Evolutionary conservation across 306 rosid genomes (phyloP).

Genomic region (Vicia faba): DNA sequence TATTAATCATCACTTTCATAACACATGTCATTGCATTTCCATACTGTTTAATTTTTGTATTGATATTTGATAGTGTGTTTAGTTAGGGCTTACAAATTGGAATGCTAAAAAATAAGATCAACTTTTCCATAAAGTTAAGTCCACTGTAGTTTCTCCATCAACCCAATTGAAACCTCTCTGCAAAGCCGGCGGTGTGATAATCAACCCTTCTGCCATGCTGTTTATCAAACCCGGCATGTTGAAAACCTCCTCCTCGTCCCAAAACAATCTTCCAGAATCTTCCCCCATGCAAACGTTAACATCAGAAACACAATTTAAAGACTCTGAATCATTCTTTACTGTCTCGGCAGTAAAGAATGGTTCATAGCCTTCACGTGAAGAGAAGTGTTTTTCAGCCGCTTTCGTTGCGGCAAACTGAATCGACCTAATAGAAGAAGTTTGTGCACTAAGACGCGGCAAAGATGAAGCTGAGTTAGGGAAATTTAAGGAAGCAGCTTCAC

Average conservation of each 20-base stretch:
- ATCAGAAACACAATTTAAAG: not conserved
- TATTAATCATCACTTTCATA: not conserved
- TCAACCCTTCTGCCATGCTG: slow-evolving; percentile 54
- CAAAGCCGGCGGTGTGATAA: slow-evolving; percentile 52
- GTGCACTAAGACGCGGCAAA: slow-evolving; percentile 24
- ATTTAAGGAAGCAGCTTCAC: slow-evolving; percentile 52
- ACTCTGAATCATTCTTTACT: not conserved
- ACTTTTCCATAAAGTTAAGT: slow-evolving; percentile 42
- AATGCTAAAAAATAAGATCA: not conserved
- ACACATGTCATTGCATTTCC: not conserved
- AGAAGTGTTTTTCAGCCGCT: slow-evolving; percentile 34
- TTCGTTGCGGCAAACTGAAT: slow-evolving; percentile 43
- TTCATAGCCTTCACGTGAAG: not conserved
- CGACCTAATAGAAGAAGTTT: slow-evolving; percentile 35
- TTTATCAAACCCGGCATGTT: slow-evolving; percentile 45
- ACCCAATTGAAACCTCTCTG: slow-evolving; percentile 49
- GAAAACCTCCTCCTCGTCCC: slow-evolving; percentile 54
- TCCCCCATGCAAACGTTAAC: too few relatives aligned
- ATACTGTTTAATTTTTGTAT: not conserved
- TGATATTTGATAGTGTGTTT: too few relatives aligned
- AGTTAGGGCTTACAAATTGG: slow-evolving; percentile 12
- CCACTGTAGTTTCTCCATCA: slow-evolving; percentile 37
- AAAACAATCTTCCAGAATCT: slow-evolving; percentile 19
- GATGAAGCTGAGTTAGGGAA: slow-evolving; percentile 41
- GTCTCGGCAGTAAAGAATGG: not conserved